Percentiles rank a stretch among this genome's conserved stretches.
phyloP scores from a whole-genome alignment of 2,329 filamentous ascomycete genomes.

The Myotisia sp. region DNA sequence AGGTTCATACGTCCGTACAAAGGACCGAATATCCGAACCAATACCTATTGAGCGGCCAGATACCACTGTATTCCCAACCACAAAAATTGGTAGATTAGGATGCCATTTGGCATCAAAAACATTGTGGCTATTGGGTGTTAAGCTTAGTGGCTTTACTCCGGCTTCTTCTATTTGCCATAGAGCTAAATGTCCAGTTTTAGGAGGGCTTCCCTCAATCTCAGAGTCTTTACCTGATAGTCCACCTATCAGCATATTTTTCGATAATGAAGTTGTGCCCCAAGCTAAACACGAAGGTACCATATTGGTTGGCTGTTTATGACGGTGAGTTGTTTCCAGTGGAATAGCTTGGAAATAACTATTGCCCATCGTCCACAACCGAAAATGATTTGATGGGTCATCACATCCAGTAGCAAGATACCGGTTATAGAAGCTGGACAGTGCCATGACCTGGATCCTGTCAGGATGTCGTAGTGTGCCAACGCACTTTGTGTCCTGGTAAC shows the following conservation, averaged over 20 bases:
- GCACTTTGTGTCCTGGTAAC: conserved; percentile 18
- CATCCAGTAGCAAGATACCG: conserved; percentile 38
- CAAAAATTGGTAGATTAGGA: conserved; percentile 36
- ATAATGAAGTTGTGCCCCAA: conserved; percentile 31
- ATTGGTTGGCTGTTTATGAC: conserved; percentile 20
- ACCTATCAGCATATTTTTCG: conserved; percentile 36
- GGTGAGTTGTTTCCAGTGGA: conserved; percentile 3
- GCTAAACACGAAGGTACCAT: conserved; percentile 31
- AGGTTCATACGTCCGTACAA: conserved; percentile 40
- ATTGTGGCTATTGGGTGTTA: conserved; percentile 38
- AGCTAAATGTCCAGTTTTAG: background rate
- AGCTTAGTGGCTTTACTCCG: conserved; percentile 20
- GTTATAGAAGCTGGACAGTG: conserved; percentile 27
- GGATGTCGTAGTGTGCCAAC: conserved; percentile 30
- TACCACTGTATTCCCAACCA: conserved; percentile 30
- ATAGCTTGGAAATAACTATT: conserved; percentile 14
- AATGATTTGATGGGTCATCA: conserved; percentile 18
- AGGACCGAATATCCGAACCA: conserved; percentile 31
- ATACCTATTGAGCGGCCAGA: conserved; percentile 18
- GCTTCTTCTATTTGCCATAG: conserved; percentile 39
- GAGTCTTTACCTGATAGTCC: conserved; percentile 37
- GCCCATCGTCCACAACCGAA: conserved; percentile 22
- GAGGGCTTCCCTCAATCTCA: conserved; percentile 10
- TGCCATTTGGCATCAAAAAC: conserved; percentile 49
- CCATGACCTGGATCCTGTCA: conserved; percentile 38